These are phyloP conservation scores for Clitopilus passeckerianus DNA, from an alignment of 768 basidiomycete species.

Conservation along the genomic window DNA sequence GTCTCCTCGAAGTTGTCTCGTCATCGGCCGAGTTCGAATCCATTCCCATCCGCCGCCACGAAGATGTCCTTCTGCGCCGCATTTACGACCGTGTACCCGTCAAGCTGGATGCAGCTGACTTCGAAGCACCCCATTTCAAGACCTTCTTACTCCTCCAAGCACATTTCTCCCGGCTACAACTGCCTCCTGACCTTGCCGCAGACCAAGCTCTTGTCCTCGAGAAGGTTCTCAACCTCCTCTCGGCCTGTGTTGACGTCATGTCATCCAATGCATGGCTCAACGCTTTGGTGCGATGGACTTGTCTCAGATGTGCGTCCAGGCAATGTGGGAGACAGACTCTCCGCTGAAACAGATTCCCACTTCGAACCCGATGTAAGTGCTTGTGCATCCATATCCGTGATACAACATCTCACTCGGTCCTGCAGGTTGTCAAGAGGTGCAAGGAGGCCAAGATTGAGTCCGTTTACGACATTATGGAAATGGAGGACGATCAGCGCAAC, in stretches of 20 bases:
- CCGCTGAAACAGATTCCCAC: slow-evolving; percentile 96
- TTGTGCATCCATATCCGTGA: background rate
- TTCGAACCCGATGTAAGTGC: slow-evolving; percentile 79
- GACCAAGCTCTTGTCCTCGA: slow-evolving; percentile 86
- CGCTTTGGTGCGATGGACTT: slow-evolving; percentile 95
- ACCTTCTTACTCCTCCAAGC: slow-evolving; percentile 95
- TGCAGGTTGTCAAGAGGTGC: slow-evolving; percentile 77
- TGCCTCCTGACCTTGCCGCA: slow-evolving; percentile 90
- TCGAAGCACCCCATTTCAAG: slow-evolving; percentile 96
- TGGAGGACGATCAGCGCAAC: slow-evolving; percentile 90
- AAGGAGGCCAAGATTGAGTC: slow-evolving; percentile 77
- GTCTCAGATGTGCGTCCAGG: slow-evolving; percentile 98
- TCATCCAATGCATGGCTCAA: slow-evolving; percentile 94
- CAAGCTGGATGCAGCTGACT: slow-evolving; percentile 79
- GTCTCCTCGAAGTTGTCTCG: slow-evolving; percentile 92
- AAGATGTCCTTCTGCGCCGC: slow-evolving; percentile 76
- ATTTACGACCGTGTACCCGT: slow-evolving; percentile 97
- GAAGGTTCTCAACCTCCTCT: slow-evolving; percentile 86
- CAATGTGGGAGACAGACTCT: slow-evolving; percentile 96
- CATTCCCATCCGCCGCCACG: slow-evolving; percentile 93
- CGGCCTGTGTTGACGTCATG: slow-evolving; percentile 97
- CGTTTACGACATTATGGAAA: slow-evolving; percentile 97
- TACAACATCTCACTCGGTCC: background rate
- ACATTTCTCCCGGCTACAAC: slow-evolving; percentile 89
- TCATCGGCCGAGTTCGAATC: slow-evolving; percentile 95